Evolutionary conservation across 2,329 filamentous ascomycete species (phyloP).

Genomic region (Ustilaginoidea virens): DNA sequence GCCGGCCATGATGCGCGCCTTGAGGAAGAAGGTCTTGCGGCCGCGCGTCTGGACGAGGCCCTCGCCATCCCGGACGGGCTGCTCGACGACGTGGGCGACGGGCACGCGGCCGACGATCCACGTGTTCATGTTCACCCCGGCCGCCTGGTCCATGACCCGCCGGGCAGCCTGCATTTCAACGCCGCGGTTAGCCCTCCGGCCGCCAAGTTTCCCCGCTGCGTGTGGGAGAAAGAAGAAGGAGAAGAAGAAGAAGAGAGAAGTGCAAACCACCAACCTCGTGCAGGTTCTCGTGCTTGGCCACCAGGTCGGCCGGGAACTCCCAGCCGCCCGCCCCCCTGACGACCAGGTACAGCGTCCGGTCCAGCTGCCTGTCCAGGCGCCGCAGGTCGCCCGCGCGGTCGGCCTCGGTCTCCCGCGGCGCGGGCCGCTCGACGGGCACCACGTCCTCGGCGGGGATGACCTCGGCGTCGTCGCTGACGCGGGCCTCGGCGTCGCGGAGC

Average conservation of each 20-base stretch:
- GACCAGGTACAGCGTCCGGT: slow-evolving; percentile 74
- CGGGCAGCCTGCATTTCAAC: slow-evolving; percentile 55
- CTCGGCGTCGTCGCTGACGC: slow-evolving; percentile 45
- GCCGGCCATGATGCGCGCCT: slow-evolving; percentile 92
- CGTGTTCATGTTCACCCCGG: slow-evolving; percentile 93
- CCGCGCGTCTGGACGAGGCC: slow-evolving; percentile 33
- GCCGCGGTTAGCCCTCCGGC: no score
- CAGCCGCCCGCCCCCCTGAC: slow-evolving; percentile 65
- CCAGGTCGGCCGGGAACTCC: slow-evolving; percentile 63
- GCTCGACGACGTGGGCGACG: slow-evolving; percentile 58
- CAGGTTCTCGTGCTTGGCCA: slow-evolving; percentile 59
- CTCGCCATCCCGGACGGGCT: slow-evolving; percentile 31
- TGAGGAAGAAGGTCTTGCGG: slow-evolving; percentile 89
- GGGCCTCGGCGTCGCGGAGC: slow-evolving; percentile 57
- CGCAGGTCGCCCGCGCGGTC: slow-evolving; percentile 59
- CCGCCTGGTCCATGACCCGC: slow-evolving; percentile 59
- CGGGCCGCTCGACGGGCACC: slow-evolving; percentile 54
- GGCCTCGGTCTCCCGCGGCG: slow-evolving; percentile 59
- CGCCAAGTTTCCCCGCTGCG: no score
- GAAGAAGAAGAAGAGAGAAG: neutral
- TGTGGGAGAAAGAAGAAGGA: neutral
- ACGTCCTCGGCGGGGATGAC: slow-evolving; percentile 40
- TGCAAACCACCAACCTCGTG: slow-evolving; percentile 47
- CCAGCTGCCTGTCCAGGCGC: slow-evolving; percentile 66
- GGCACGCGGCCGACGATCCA: slow-evolving; percentile 91